phyloP scores from a whole-genome alignment of 2,329 filamentous ascomycete genomes.

The Aureobasidium lini region DNA sequence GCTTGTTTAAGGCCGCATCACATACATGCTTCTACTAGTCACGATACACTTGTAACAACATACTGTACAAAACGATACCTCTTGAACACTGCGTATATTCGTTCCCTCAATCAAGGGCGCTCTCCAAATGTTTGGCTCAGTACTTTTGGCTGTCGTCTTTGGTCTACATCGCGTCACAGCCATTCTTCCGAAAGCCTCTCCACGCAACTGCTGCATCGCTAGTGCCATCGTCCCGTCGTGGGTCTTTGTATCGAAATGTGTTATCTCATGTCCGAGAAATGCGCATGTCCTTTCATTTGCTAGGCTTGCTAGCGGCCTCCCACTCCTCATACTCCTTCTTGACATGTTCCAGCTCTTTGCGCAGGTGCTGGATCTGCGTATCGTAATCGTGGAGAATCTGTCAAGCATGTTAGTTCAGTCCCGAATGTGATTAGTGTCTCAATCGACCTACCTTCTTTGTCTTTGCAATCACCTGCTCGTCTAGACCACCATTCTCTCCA shows the following conservation, averaged over 20 bases:
- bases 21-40: neutral
- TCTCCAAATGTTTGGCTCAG: neutral
- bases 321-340: conserved; percentile 53
- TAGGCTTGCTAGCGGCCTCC: conserved; percentile 29
- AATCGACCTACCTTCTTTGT: conserved; percentile 59
- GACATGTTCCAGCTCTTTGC: conserved; percentile 55
- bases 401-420: conserved; percentile 17
- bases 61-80: neutral
- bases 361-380: conserved; percentile 67
- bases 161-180: neutral
- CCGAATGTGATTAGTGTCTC: neutral
- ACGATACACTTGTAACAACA: conserved; percentile 9
- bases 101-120: neutral
- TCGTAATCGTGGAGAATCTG: conserved; percentile 76
- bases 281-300: neutral
- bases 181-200: too few species aligned
- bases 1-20: conserved; percentile 28
- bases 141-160: neutral
- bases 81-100: neutral
- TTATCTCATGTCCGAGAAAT: neutral
- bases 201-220: too few species aligned
- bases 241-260: neutral
- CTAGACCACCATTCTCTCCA: conserved; percentile 46
- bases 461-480: conserved; percentile 62
- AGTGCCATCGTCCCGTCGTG: neutral